Conservation (phyloP, 2,329 filamentous ascomycete genomes). For the Monosporascus sp. region DNA sequence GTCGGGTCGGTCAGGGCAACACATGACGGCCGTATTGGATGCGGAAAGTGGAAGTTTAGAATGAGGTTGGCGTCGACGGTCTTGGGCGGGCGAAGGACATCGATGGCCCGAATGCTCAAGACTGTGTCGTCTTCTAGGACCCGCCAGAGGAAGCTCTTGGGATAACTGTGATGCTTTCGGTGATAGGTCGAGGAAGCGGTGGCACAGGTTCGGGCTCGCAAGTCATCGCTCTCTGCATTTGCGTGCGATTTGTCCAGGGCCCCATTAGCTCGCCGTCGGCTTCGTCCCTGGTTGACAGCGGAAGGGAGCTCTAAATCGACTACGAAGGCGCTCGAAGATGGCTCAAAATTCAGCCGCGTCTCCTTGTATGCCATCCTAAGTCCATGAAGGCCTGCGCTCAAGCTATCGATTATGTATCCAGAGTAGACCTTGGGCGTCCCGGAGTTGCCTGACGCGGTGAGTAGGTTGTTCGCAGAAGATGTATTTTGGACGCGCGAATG, state of each 20-base stretch:
- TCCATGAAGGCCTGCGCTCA: slow-evolving; percentile 44
- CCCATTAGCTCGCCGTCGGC: slow-evolving; percentile 35
- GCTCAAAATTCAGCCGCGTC: slow-evolving; percentile 77
- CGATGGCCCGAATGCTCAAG: slow-evolving; percentile 77
- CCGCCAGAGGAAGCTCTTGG: slow-evolving; percentile 86
- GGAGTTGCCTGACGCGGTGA: background rate
- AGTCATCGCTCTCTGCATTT: slow-evolving; percentile 62
- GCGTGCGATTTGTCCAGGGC: slow-evolving; percentile 22
- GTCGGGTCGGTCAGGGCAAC: slow-evolving; percentile 76
- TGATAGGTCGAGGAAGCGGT: slow-evolving; percentile 80
- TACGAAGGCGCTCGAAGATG: slow-evolving; percentile 60
- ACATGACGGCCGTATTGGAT: slow-evolving; percentile 68
- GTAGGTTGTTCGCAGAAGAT: background rate
- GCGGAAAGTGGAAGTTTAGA: slow-evolving; percentile 71
- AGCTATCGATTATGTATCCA: background rate
- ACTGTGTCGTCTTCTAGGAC: slow-evolving; percentile 73
- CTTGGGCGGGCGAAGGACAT: slow-evolving; percentile 65
- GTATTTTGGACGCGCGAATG: background rate
- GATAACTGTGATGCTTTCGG: slow-evolving; percentile 67
- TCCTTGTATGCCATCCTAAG: slow-evolving; percentile 78
- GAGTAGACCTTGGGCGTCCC: background rate
- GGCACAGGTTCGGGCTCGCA: slow-evolving; percentile 68
- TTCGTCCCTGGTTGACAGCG: slow-evolving; percentile 39
- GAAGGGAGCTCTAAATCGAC: slow-evolving; percentile 65
- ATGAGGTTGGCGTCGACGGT: slow-evolving; percentile 67